Percentiles rank a stretch among this genome's conserved stretches.
Conservation (phyloP, 306 rosid species). For the Malus domestica region ASM211411v1 NC_041796.1:28552501-28553000, state of each 20-base stretch:
- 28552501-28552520: conserved; percentile 45
- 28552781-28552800: conserved; percentile 59
- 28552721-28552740: conserved; percentile 7
- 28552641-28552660: conserved; percentile 43
- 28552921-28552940: conserved; percentile 83
- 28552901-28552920: conserved; percentile 62
- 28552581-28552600: conserved; percentile 19
- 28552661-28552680: conserved; percentile 34
- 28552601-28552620: conserved; percentile 1
- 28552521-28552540: conserved; percentile 55
- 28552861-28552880: conserved; percentile 41
- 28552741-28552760: conserved; percentile 73
- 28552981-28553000: conserved; percentile 8
- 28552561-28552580: not conserved
- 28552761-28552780: conserved; percentile 75
- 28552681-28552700: conserved; percentile 71
- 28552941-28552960: conserved; percentile 61
- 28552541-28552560: conserved; percentile 39
- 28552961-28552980: conserved; percentile 82
- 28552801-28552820: conserved; percentile 38
- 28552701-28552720: conserved; percentile 27
- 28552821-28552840: conserved; percentile 73
- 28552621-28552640: conserved; percentile 60
- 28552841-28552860: conserved; percentile 71
- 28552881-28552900: conserved; percentile 35